phyloP scores from a whole-genome alignment of 768 basidiomycete species.

The Ramaria rubella region DNA sequence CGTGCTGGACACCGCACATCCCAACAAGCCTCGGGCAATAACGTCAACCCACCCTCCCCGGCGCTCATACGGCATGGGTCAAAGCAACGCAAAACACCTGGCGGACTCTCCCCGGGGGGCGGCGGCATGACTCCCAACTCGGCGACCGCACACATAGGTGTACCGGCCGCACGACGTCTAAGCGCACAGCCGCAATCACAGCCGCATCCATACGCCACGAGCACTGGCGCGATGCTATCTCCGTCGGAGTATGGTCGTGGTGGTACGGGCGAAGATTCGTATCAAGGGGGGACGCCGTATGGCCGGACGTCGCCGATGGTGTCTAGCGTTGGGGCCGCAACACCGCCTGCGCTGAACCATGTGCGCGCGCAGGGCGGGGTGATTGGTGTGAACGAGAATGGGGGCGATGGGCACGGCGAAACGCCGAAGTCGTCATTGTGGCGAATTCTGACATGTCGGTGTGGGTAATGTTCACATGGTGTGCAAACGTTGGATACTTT shows the following conservation, averaged over 20 bases:
- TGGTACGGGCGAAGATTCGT: slow-evolving; percentile 47
- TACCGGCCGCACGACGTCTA: slow-evolving; percentile 47
- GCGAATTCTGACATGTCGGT: slow-evolving; percentile 71
- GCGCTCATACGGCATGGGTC: slow-evolving; percentile 73
- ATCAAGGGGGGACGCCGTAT: slow-evolving; percentile 52
- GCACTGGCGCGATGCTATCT: slow-evolving; percentile 23
- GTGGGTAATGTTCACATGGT: slow-evolving; percentile 37
- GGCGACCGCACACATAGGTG: slow-evolving; percentile 65
- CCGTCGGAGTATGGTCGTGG: slow-evolving; percentile 49
- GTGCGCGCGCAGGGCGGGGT: slow-evolving; percentile 67
- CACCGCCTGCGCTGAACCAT: slow-evolving; percentile 65
- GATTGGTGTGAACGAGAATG: slow-evolving; percentile 56
- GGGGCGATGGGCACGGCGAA: slow-evolving; percentile 39
- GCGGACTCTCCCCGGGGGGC: slow-evolving; percentile 50
- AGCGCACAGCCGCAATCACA: slow-evolving; percentile 27
- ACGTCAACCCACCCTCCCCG: slow-evolving; percentile 64
- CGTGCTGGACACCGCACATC: slow-evolving; percentile 45
- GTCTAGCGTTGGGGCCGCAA: slow-evolving; percentile 51
- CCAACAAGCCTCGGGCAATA: slow-evolving; percentile 36
- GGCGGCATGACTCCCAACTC: slow-evolving; percentile 54
- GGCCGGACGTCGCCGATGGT: slow-evolving; percentile 83
- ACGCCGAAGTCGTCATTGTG: slow-evolving; percentile 38
- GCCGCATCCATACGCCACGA: slow-evolving; percentile 66
- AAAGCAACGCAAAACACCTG: slow-evolving; percentile 54
- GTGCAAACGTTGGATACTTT: neutral